Evolutionary conservation across 2,329 filamentous ascomycete genomes (phyloP).

Genomic region (Dactylellina cionopaga): DNA sequence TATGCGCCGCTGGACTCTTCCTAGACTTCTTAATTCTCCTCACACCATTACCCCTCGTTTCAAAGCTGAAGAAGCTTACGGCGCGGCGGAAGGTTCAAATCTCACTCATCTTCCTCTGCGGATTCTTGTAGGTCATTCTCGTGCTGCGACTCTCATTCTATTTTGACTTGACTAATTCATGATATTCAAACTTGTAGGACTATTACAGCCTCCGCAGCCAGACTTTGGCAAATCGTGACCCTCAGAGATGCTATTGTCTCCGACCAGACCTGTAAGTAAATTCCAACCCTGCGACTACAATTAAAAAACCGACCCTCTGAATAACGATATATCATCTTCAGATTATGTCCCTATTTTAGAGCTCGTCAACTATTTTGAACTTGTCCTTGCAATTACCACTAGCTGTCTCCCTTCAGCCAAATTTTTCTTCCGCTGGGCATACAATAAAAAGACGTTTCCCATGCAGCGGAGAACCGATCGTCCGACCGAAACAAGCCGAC

Average conservation of each 20-base stretch:
- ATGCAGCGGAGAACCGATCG: conserved; percentile 9
- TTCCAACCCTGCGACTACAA: neutral
- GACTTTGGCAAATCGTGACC: conserved; percentile 39
- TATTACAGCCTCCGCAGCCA: conserved; percentile 37
- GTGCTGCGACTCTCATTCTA: neutral
- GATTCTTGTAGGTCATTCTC: conserved; percentile 31
- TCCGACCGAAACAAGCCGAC: conserved; percentile 30
- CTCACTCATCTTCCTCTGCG: conserved; percentile 40
- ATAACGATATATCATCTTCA: conserved; percentile 5
- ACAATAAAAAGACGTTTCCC: conserved; percentile 31
- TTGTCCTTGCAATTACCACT: conserved; percentile 36
- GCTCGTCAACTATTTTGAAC: conserved; percentile 46
- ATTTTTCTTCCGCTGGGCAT: conserved; percentile 47
- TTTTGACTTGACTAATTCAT: neutral
- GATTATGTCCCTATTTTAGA: conserved; percentile 45
- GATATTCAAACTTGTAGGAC: conserved; percentile 9
- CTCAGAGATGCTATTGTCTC: conserved; percentile 32
- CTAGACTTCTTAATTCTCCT: conserved; percentile 42
- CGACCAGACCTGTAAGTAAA: conserved; percentile 47
- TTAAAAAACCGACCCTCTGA: neutral
- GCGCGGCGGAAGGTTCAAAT: conserved; percentile 30
- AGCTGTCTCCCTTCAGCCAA: conserved; percentile 47
- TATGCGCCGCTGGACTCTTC: conserved; percentile 35
- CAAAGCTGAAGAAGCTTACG: conserved; percentile 34
- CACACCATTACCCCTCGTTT: conserved; percentile 38